Conservation (phyloP, 2,329 filamentous ascomycete species). For the Escovopsis sp. region DNA sequence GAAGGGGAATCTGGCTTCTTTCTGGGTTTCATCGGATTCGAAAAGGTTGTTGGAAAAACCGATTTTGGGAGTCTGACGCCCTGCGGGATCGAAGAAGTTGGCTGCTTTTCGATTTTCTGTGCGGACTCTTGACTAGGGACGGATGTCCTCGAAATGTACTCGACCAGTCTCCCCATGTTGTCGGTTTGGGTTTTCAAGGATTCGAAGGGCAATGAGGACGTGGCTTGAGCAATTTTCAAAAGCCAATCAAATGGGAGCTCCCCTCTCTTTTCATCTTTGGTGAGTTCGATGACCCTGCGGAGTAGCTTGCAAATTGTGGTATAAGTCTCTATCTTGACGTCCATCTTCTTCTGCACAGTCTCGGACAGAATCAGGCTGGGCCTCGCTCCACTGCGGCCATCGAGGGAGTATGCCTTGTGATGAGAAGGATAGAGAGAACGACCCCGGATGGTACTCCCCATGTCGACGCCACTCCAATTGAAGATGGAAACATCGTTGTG, state of each 20-base stretch:
- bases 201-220: neutral
- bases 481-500: conserved; percentile 4
- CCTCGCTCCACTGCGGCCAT: neutral
- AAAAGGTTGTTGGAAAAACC: too few relatives aligned
- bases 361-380: neutral
- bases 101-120: neutral
- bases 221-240: neutral
- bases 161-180: conserved; percentile 1
- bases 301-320: neutral
- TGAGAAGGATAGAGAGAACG: conserved; percentile 4
- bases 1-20: too few relatives aligned
- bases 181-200: neutral
- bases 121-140: neutral
- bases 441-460: conserved; percentile 3
- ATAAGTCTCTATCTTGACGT: neutral
- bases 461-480: conserved; percentile 3
- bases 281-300: neutral
- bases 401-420: conserved; percentile 1
- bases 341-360: neutral
- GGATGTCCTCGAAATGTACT: neutral
- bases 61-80: too few relatives aligned
- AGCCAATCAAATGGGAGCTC: conserved; percentile 1
- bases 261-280: neutral
- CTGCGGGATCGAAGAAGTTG: neutral
- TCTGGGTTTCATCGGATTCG: too few relatives aligned